A percentile compares a stretch with the other conserved stretches of the same genome.
These are phyloP conservation scores for Kodamaea kaohsiungensis DNA, from an alignment of 805 yeast species.

Conservation along the genomic window DNA sequence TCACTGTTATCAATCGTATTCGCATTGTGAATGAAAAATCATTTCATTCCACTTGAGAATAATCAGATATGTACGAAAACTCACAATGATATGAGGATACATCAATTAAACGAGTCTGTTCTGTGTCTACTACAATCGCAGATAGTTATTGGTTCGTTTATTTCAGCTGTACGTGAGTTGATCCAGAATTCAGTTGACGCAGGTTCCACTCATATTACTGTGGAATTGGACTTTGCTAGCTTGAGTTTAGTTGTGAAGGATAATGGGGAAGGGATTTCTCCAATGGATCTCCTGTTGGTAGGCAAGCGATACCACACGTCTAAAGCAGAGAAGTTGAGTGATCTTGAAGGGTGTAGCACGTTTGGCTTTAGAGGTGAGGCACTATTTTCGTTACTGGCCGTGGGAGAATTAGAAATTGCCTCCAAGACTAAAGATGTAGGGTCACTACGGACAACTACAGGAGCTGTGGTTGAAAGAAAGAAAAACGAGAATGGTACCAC, in stretches of 20 bases:
- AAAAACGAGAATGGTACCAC: not conserved
- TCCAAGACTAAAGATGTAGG: conserved; percentile 33
- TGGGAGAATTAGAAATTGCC: conserved; percentile 44
- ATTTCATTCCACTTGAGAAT: not conserved
- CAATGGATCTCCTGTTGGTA: conserved; percentile 45
- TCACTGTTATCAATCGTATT: not conserved
- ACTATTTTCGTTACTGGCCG: conserved; percentile 8
- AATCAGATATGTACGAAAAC: not conserved
- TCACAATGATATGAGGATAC: not conserved
- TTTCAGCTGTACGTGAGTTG: conserved; percentile 49
- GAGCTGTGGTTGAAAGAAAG: not conserved
- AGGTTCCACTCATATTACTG: conserved; percentile 38
- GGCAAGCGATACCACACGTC: conserved; percentile 44
- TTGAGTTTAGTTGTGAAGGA: conserved; percentile 52
- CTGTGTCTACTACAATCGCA: conserved; percentile 30
- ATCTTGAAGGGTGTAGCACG: not conserved
- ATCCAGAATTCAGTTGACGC: conserved; percentile 60
- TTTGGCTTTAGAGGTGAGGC: conserved; percentile 16
- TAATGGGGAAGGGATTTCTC: conserved; percentile 69
- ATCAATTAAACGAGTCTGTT: conserved; percentile 16
- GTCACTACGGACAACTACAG: not conserved
- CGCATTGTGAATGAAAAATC: not conserved
- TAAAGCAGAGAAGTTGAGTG: not conserved
- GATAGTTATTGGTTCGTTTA: conserved; percentile 31
- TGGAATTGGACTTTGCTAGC: conserved; percentile 33